Evolutionary conservation across 2,329 filamentous ascomycete species (phyloP), one percentile per base, ranked within the genome.

Genomic region (Sphaerulina vaccinii): DNA sequence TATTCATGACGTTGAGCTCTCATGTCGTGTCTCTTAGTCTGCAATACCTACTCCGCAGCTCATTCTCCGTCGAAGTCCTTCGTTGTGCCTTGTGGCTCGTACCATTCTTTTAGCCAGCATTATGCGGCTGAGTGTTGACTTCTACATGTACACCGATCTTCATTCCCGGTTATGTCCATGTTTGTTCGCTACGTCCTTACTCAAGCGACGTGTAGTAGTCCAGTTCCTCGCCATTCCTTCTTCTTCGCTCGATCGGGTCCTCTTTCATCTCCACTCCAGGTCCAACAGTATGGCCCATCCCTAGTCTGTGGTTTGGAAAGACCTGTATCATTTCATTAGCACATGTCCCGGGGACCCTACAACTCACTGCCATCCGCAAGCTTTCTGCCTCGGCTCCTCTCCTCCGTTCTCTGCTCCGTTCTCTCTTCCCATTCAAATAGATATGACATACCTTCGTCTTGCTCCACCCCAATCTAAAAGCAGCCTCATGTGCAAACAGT

Each of bases 401-500:
- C n/a, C 19, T 35, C n/a, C n/a, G n/a, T n/a, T n/a, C n/a, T n/a
- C n/a, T n/a, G n/a, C n/a, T n/a, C n/a, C n/a, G n/a, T n/a, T n/a
- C n/a, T n/a, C n/a, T n/a, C n/a, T n/a, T n/a, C n/a, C n/a, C n/a
- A n/a, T n/a, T n/a, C n/a, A n/a, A n/a, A 39, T 32, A 22, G 15
- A 6, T 41, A 18, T 40, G 23, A 60, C 81, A 40, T 79, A 96
- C 93, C 83, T 93, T 95, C 54, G 93, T 97, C 49, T 86, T 86
- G 58, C 87, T 85, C 93, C 93, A 99, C 55, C 93, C 93, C 62
- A 97, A 75, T 65, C 92, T 79, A 68, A 92, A 99, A 1, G 93
- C 93, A 44, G 89, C 86, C 75, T 99, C 93, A 68, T 99, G 93
- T 49, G 93, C 93, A 71, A 99, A 92, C 45, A 99, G 75, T 75